phyloP scores from a whole-genome alignment of 2,329 filamentous ascomycete genomes.

The Penicillium sp. region DNA sequence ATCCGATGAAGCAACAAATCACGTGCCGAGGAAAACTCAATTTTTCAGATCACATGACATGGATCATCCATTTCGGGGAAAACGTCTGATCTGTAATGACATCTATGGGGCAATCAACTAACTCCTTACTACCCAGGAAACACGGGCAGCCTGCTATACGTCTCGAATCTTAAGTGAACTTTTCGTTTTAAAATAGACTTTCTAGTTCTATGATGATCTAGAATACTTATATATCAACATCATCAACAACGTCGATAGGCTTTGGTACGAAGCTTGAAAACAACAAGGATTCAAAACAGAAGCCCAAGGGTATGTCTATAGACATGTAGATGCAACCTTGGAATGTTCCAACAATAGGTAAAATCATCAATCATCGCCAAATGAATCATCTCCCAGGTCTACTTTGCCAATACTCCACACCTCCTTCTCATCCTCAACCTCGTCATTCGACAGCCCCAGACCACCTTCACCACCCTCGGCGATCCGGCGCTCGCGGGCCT shows the following conservation, averaged over 20 bases:
- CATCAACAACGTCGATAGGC: conserved; percentile 13
- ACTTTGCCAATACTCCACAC: conserved; percentile 94
- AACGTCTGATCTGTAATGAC: neutral
- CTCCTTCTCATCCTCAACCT: conserved; percentile 91
- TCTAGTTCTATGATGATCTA: neutral
- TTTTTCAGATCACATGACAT: conserved; percentile 7
- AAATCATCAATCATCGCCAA: conserved; percentile 25
- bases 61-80: neutral
- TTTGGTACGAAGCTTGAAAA: conserved; percentile 24
- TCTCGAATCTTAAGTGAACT: neutral
- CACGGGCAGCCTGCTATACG: neutral
- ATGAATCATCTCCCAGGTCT: conserved; percentile 66
- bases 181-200: neutral
- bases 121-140: too few relatives aligned
- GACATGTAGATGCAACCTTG: conserved; percentile 24
- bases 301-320: conserved; percentile 32
- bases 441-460: conserved; percentile 83
- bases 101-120: neutral
- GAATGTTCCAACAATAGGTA: conserved; percentile 14
- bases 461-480: conserved; percentile 89
- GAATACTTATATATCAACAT: conserved; percentile 10
- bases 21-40: neutral
- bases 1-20: neutral
- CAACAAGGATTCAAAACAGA: conserved; percentile 8
- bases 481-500: conserved; percentile 85